Base-by-base conservation (phyloP, 768 basidiomycete genomes). In the Steccherinum ochraceum region DNA sequence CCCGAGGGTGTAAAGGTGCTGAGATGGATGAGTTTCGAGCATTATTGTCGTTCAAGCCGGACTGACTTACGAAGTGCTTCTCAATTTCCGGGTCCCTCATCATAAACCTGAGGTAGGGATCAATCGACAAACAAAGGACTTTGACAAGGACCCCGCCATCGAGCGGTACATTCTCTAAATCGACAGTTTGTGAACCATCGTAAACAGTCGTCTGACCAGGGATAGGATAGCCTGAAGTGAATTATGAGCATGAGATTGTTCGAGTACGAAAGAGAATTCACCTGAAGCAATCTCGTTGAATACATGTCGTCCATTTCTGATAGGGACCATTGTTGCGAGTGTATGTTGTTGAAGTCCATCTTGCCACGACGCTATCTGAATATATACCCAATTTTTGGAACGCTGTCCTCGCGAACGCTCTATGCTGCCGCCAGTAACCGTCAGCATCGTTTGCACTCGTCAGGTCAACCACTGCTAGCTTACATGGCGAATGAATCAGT, bases 141-240 rank as follows among this genome's bases (percentile, higher is more conserved):
- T 67, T 65, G 23, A 65, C 50, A 24, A 66, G 58, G 52, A 61
- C 55, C 1, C 66, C 66, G 27, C 65, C 65, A 27, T 60, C 54
- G 10, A 63, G 55, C 5, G 57, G 57, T 4, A 52, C 59, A 23
- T 39, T 61, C 11, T 65, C 64, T 12, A 58, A 49, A 46, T 65
- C 64, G 39, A 67, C 64, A 0, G 58, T 61, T 52, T 61, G 27
- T 18, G 59, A 57, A n/a, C 42, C 56, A 30, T 63, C 64, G 45
- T 64, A 56, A 12, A 59, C 46, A 18, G 56, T 58, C 12, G 63
- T 65, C 55, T 62, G 60, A 3, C 63, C 64, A 24, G 64, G 64
- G 12, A 58, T 59, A 4, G 65, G 65, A 45, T 47, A 59, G 12
- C 63, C 65, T 67, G 50, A 2, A 35, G 30, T 35, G 7, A 35